A percentile compares a stretch with the other conserved stretches of the same genome.
Conservation (phyloP, 2,329 filamentous ascomycete genomes). For the Sporothrix curviconia region DNA sequence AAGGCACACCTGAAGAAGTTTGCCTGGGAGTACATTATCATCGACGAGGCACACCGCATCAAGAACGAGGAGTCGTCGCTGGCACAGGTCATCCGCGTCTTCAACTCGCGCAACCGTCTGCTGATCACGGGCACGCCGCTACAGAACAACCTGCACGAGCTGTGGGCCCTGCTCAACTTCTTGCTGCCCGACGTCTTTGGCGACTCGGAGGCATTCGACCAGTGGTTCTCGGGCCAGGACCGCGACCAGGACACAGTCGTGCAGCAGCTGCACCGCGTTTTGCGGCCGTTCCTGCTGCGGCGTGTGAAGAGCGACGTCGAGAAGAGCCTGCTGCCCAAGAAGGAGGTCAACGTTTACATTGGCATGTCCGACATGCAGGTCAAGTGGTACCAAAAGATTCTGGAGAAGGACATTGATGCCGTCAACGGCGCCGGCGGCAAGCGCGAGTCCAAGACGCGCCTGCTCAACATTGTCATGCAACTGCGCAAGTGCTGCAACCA, state of each 20-base stretch:
- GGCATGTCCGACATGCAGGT: slow-evolving; percentile 99
- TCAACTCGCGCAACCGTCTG: slow-evolving; percentile 89
- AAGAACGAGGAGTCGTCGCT: slow-evolving; percentile 98
- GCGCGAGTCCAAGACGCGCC: slow-evolving; percentile 91
- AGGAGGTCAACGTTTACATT: slow-evolving; percentile 93
- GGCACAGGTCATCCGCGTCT: slow-evolving; percentile 91
- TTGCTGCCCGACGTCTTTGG: slow-evolving; percentile 96
- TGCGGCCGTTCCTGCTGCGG: slow-evolving; percentile 87
- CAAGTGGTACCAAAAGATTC: slow-evolving; percentile 98
- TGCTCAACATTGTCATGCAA: slow-evolving; percentile 99
- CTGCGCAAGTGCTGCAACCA: slow-evolving; percentile 98
- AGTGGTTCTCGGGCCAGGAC: slow-evolving; percentile 92
- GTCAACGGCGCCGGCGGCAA: slow-evolving; percentile 96
- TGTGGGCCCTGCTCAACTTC: slow-evolving; percentile 97
- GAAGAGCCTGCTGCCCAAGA: slow-evolving; percentile 94
- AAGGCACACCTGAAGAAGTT: slow-evolving; percentile 95
- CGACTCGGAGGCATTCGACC: slow-evolving; percentile 91
- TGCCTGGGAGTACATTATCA: slow-evolving; percentile 99
- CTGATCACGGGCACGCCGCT: slow-evolving; percentile 94
- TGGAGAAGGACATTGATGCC: slow-evolving; percentile 98
- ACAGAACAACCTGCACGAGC: slow-evolving; percentile 95
- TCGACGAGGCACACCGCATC: slow-evolving; percentile 96
- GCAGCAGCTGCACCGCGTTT: slow-evolving; percentile 86
- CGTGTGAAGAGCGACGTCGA: slow-evolving; percentile 97
- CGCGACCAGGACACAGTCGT: slow-evolving; percentile 93